These are phyloP conservation scores for Cantharellus cinnabarinus DNA, from an alignment of 768 basidiomycete species.

Conservation along the genomic window DNA sequence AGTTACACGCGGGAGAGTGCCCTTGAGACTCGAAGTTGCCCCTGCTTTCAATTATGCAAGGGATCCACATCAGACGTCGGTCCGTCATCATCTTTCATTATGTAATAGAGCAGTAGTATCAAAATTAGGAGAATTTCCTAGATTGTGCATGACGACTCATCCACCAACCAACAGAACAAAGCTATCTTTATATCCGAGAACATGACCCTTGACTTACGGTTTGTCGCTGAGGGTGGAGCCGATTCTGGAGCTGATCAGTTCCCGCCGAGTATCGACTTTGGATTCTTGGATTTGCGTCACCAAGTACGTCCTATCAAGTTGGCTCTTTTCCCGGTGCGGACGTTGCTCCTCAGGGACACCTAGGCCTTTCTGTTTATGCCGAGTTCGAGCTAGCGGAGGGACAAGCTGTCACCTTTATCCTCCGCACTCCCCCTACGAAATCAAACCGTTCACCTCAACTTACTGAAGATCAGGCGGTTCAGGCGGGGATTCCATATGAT, in stretches of 20 bases:
- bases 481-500: conserved; percentile 26
- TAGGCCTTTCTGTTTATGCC: conserved; percentile 41
- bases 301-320: background rate
- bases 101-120: conserved; percentile 8
- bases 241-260: conserved; percentile 23
- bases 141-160: conserved; percentile 10
- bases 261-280: conserved; percentile 34
- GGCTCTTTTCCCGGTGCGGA: background rate
- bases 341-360: conserved; percentile 34
- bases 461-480: conserved; percentile 21
- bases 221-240: conserved; percentile 36
- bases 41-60: conserved; percentile 95
- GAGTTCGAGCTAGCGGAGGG: conserved; percentile 57
- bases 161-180: conserved; percentile 25
- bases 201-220: conserved; percentile 57
- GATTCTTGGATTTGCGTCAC: conserved; percentile 14
- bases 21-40: conserved; percentile 72
- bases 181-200: conserved; percentile 39
- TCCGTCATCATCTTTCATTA: conserved; percentile 21
- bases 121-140: conserved; percentile 2
- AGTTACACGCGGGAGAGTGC: conserved; percentile 55
- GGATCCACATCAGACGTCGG: conserved; percentile 42
- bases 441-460: conserved; percentile 4
- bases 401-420: conserved; percentile 73
- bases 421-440: conserved; percentile 41